Conservation (phyloP, 306 rosid species). For the Corylus avellana region DNA sequence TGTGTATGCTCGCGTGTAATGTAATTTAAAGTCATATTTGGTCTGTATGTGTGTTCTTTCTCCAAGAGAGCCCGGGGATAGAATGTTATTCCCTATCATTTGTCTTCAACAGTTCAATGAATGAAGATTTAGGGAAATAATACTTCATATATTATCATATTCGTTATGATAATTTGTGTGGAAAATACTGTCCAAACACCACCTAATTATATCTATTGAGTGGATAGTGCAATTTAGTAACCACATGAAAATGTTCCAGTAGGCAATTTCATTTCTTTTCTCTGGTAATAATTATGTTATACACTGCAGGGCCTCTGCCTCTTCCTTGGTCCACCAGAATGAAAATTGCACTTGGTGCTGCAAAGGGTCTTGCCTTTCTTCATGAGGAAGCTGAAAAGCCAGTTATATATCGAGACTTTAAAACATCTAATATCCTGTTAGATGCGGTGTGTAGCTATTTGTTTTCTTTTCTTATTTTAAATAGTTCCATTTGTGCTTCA, state of each 20-base stretch:
- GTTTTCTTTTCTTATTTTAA: not conserved
- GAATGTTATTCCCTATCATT: not conserved
- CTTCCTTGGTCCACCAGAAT: constrained; percentile 65
- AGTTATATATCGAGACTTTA: constrained; percentile 63
- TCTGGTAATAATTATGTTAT: constrained; percentile 3
- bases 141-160: not conserved
- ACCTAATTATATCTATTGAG: not conserved
- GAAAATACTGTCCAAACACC: not conserved
- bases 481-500: not conserved
- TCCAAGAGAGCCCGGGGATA: not conserved
- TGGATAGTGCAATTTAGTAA: not conserved
- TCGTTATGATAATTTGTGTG: not conserved
- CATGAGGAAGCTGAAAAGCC: constrained; percentile 61
- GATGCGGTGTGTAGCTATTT: constrained; percentile 45
- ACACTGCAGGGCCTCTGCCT: constrained; percentile 23
- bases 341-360: constrained; percentile 62
- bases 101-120: not conserved
- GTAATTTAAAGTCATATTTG: not conserved
- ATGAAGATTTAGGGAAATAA: not conserved
- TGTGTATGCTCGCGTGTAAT: not conserved
- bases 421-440: constrained; percentile 59
- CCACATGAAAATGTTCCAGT: not conserved
- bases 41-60: not conserved
- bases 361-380: constrained; percentile 69
- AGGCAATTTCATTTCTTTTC: not conserved